Evolutionary conservation across 495 filamentous ascomycete species (phyloP).

Genomic region (Ramalina intermedia): DNA sequence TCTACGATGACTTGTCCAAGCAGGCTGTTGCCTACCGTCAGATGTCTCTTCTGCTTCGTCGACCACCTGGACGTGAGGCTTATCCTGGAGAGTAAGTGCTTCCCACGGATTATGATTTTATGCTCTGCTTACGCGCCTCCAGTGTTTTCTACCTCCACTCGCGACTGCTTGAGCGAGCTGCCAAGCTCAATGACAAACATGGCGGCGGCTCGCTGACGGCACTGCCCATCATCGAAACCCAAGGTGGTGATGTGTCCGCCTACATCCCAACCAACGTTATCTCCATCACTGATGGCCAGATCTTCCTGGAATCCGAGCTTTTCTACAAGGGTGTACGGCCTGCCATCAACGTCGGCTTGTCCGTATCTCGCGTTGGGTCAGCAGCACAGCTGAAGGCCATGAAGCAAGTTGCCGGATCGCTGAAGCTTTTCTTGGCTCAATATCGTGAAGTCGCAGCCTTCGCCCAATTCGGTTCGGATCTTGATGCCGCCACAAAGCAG

Average conservation of each 20-base stretch:
- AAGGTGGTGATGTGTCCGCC: slow-evolving; percentile 99
- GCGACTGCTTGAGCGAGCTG: slow-evolving; percentile 96
- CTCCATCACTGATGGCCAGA: slow-evolving; percentile 99
- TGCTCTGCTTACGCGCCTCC: slow-evolving; percentile 14
- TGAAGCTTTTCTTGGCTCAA: slow-evolving; percentile 99
- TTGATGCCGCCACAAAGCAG: slow-evolving; percentile 98
- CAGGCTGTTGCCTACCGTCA: slow-evolving; percentile 99
- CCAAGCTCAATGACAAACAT: slow-evolving; percentile 96
- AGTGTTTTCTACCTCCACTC: slow-evolving; percentile 99
- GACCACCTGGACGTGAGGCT: slow-evolving; percentile 98
- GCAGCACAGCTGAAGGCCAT: slow-evolving; percentile 99
- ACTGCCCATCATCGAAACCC: slow-evolving; percentile 96
- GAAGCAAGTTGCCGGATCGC: slow-evolving; percentile 99
- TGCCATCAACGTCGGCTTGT: slow-evolving; percentile 99
- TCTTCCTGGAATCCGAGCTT: slow-evolving; percentile 97
- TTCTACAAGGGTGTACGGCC: slow-evolving; percentile 99
- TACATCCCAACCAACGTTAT: slow-evolving; percentile 99
- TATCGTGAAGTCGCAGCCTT: slow-evolving; percentile 99
- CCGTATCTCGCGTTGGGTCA: slow-evolving; percentile 98
- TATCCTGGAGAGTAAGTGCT: slow-evolving; percentile 79
- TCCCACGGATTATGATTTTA: neutral
- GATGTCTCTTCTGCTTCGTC: slow-evolving; percentile 98
- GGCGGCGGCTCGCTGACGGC: slow-evolving; percentile 95
- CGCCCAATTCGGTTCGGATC: slow-evolving; percentile 99
- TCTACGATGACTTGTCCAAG: slow-evolving; percentile 97